A percentile compares a stretch with the other conserved stretches of the same genome.
Evolutionary conservation across 768 basidiomycete species (phyloP).

Genomic region (Lentinus brumalis): DNA sequence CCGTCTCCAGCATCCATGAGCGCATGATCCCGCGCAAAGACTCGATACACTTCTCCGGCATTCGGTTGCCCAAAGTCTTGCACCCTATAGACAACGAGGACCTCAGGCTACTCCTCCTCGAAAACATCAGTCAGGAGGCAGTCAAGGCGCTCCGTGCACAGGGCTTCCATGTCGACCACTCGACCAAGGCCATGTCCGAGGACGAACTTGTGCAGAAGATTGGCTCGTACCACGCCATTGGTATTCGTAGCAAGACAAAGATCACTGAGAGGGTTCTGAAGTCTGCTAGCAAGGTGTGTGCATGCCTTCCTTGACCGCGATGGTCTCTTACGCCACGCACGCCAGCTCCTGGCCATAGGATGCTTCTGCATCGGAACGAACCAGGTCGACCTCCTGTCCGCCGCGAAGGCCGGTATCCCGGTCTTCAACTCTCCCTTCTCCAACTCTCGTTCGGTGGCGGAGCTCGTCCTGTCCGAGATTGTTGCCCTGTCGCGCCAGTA

Average conservation of each 20-base stretch:
- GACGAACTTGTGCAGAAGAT: slow-evolving; percentile 88
- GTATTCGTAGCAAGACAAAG: slow-evolving; percentile 97
- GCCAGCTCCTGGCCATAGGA: slow-evolving; percentile 89
- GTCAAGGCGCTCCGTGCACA: slow-evolving; percentile 76
- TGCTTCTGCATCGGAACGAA: slow-evolving; percentile 99
- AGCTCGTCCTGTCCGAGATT: slow-evolving; percentile 93
- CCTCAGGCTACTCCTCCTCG: slow-evolving; percentile 81
- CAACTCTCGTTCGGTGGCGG: slow-evolving; percentile 98
- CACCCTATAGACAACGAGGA: slow-evolving; percentile 84
- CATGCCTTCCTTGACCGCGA: neutral
- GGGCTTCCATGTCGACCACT: slow-evolving; percentile 92
- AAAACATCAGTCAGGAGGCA: slow-evolving; percentile 94
- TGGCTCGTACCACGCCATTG: slow-evolving; percentile 87
- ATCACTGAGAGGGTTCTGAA: slow-evolving; percentile 89
- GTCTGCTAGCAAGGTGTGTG: slow-evolving; percentile 77
- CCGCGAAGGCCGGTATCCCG: slow-evolving; percentile 86
- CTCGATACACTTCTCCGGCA: slow-evolving; percentile 34
- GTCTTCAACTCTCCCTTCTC: slow-evolving; percentile 99
- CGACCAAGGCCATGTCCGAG: slow-evolving; percentile 84
- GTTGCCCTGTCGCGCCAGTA: slow-evolving; percentile 94
- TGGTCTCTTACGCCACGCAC: neutral
- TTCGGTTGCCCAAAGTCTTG: slow-evolving; percentile 67
- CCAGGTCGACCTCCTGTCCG: slow-evolving; percentile 88
- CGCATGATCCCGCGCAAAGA: slow-evolving; percentile 41
- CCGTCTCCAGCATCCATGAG: slow-evolving; percentile 48